Evolutionary conservation across 2,329 filamentous ascomycete genomes (phyloP).

Genomic region (Xylariales sp.): DNA sequence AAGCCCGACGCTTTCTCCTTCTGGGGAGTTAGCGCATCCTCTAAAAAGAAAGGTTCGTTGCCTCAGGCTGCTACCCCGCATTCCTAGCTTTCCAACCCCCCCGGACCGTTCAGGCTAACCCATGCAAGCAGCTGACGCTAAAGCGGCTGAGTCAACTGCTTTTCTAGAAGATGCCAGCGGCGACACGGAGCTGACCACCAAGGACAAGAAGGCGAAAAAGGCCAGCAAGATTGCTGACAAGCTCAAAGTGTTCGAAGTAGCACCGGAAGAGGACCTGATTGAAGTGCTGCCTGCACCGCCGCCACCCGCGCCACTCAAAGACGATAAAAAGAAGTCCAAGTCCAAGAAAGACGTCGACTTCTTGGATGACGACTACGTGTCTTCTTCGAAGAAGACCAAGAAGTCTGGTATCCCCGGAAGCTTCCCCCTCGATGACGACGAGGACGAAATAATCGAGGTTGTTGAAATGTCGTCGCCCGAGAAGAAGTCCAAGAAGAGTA

Average conservation of each 20-base stretch:
- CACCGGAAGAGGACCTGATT: conserved; percentile 31
- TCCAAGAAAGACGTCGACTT: conserved; percentile 30
- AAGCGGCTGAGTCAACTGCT: conserved; percentile 45
- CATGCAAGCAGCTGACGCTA: conserved; percentile 35
- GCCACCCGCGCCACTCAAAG: conserved; percentile 31
- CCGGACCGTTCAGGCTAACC: conserved; percentile 12
- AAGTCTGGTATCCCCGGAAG: conserved; percentile 18
- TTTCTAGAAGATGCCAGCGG: conserved; percentile 39
- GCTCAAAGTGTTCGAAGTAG: conserved; percentile 51
- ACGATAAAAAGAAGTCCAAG: conserved; percentile 35
- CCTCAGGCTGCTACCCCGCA: conserved; percentile 19
- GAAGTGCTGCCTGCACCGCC: conserved; percentile 30
- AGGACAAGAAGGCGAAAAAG: conserved; percentile 49
- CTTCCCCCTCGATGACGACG: conserved; percentile 23
- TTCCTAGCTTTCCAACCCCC: not conserved
- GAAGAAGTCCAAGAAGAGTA: conserved; percentile 28
- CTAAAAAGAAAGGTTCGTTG: conserved; percentile 32
- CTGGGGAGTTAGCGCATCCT: conserved; percentile 53
- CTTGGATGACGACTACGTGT: conserved; percentile 12
- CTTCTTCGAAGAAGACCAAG: conserved; percentile 10
- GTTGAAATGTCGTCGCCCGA: conserved; percentile 43
- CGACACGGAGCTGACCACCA: conserved; percentile 37
- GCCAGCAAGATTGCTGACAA: conserved; percentile 52
- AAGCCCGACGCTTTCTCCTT: conserved; percentile 48
- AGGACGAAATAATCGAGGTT: conserved; percentile 44